phyloP scores from a whole-genome alignment of 192 early-diverging fungal species.

The Coemansia biformis region DNA sequence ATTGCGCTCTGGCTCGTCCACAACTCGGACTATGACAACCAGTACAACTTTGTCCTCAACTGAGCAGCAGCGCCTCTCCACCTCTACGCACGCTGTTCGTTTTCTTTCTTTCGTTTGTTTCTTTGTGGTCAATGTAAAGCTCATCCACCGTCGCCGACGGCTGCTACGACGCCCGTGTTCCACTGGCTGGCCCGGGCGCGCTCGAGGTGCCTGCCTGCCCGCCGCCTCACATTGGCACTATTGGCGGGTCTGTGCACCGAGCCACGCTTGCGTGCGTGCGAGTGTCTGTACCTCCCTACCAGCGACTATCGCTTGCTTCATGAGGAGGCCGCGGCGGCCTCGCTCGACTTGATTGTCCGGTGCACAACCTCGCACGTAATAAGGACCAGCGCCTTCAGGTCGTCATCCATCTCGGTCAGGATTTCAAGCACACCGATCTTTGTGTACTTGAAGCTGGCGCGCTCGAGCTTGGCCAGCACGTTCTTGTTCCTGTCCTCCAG shows the following conservation, averaged over 20 bases:
- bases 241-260: too few relatives aligned
- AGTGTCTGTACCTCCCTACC: too few relatives aligned
- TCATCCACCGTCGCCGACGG: too few relatives aligned
- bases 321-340: not conserved
- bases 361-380: constrained; percentile 3
- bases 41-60: constrained; percentile 52
- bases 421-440: constrained; percentile 1
- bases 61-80: constrained; percentile 10
- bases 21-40: constrained; percentile 48
- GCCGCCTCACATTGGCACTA: too few relatives aligned
- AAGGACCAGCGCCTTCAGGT: not conserved
- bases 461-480: not conserved
- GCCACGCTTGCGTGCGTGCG: too few relatives aligned
- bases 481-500: not conserved
- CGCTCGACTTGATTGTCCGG: not conserved
- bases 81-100: too few relatives aligned
- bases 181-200: too few relatives aligned
- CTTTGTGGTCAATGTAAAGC: too few relatives aligned
- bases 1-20: constrained; percentile 51
- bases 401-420: not conserved
- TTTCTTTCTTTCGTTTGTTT: not conserved
- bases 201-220: too few relatives aligned
- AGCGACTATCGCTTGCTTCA: too few relatives aligned
- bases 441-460: not conserved
- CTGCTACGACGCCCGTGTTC: too few relatives aligned